phyloP scores from a whole-genome alignment of 2,329 filamentous ascomycete species.

The Aspergillus luchuensis region DNA sequence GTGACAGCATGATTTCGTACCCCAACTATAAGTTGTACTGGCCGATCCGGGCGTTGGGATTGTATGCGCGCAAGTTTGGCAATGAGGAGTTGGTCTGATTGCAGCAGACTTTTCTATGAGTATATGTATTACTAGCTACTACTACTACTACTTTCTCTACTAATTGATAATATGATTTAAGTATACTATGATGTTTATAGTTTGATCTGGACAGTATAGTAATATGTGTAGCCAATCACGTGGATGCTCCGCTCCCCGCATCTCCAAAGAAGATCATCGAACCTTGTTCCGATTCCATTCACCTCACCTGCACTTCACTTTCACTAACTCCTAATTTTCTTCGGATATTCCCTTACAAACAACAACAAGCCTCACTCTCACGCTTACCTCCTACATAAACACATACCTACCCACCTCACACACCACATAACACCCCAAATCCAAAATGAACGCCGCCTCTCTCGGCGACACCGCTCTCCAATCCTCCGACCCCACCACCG shows the following conservation, averaged over 20 bases:
- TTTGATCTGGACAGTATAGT: no score
- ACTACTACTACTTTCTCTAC: background rate
- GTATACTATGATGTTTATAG: no score
- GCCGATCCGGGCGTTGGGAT: slow-evolving; percentile 87
- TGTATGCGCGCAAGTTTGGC: slow-evolving; percentile 76
- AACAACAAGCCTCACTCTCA: background rate
- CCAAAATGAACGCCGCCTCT: slow-evolving; percentile 54
- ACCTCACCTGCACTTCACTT: background rate
- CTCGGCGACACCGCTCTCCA: slow-evolving; percentile 65
- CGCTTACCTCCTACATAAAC: background rate
- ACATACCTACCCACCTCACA: background rate
- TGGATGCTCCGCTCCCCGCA: background rate
- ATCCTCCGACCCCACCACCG: slow-evolving; percentile 64
- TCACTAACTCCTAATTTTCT: background rate
- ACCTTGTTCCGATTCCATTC: background rate
- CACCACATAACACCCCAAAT: background rate
- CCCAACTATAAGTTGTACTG: slow-evolving; percentile 99
- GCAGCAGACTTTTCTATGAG: background rate
- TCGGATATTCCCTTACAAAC: no score
- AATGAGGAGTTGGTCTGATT: slow-evolving; percentile 57
- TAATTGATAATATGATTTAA: background rate
- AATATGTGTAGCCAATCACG: background rate
- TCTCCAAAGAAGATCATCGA: background rate
- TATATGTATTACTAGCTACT: background rate
- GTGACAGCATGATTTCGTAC: slow-evolving; percentile 85